These are phyloP conservation scores for Cladosporium sphaerospermum DNA, from an alignment of 2,329 filamentous ascomycete genomes.

Conservation along the genomic window DNA sequence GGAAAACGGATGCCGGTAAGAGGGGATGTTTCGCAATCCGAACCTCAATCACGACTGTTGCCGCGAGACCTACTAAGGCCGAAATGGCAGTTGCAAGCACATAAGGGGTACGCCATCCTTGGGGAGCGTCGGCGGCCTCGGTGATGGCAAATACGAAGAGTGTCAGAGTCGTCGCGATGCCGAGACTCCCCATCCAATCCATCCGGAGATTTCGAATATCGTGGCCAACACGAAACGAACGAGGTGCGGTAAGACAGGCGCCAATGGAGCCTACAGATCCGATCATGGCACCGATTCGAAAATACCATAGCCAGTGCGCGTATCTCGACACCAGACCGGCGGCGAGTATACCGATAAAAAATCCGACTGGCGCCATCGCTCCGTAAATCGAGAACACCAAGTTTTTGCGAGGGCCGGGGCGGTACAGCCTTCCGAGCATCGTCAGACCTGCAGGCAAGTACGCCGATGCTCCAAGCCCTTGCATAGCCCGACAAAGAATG, in stretches of 20 bases:
- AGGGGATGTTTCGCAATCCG: constrained; percentile 65
- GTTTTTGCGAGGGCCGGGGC: constrained; percentile 32
- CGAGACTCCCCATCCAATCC: constrained; percentile 61
- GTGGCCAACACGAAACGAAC: constrained; percentile 37
- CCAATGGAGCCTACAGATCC: constrained; percentile 40
- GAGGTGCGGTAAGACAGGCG: constrained; percentile 45
- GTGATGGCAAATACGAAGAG: constrained; percentile 71
- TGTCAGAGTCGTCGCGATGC: constrained; percentile 59
- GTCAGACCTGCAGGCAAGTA: constrained; percentile 29
- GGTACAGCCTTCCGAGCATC: constrained; percentile 29
- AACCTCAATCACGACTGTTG: constrained; percentile 58
- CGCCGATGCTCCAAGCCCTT: constrained; percentile 33
- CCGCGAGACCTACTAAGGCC: constrained; percentile 53
- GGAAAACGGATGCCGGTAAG: constrained; percentile 63
- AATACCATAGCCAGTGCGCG: constrained; percentile 59
- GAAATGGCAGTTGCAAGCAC: constrained; percentile 54
- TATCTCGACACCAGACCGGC: constrained; percentile 53
- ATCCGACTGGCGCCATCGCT: constrained; percentile 49
- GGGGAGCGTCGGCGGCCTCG: constrained; percentile 60
- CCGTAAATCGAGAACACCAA: constrained; percentile 38
- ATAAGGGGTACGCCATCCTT: constrained; percentile 66
- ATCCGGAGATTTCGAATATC: constrained; percentile 45
- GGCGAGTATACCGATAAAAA: constrained; percentile 58
- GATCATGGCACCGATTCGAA: constrained; percentile 57
- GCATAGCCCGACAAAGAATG: constrained; percentile 29